These are phyloP conservation scores for Colletotrichum horii DNA, from an alignment of 2,329 filamentous ascomycete species.

Conservation along the genomic window DNA sequence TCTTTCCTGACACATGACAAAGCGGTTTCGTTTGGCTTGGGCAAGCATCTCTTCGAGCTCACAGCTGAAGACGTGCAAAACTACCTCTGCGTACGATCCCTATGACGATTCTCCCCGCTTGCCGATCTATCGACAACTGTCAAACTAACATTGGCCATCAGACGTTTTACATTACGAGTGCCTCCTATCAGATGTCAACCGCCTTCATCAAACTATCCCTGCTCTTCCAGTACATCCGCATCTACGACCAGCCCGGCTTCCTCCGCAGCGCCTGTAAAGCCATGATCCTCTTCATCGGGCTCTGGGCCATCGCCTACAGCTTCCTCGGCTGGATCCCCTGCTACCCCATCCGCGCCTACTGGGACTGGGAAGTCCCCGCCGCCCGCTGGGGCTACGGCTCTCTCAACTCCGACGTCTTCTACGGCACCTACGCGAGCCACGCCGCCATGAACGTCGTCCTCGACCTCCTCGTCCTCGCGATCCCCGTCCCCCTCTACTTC, in stretches of 20 bases:
- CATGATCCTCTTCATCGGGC: conserved; percentile 18
- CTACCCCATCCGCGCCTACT: conserved; percentile 24
- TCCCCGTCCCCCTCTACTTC: conserved; percentile 38
- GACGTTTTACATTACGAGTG: conserved; percentile 37
- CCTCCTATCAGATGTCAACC: conserved; percentile 35
- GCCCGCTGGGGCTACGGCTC: conserved; percentile 37
- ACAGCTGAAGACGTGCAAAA: conserved; percentile 8
- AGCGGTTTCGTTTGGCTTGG: conserved; percentile 30
- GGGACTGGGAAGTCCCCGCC: conserved; percentile 24
- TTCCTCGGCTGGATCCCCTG: conserved; percentile 34
- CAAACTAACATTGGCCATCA: conserved; percentile 10
- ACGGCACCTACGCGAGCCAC: conserved; percentile 36
- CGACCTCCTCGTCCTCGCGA: conserved; percentile 34
- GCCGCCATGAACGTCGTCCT: conserved; percentile 36
- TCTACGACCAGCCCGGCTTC: conserved; percentile 32
- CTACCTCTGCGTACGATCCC: conserved; percentile 26
- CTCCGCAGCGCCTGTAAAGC: conserved; percentile 25
- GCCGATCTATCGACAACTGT: neutral
- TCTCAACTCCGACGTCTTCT: conserved; percentile 26
- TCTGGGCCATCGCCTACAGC: conserved; percentile 28
- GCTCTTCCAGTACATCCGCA: conserved; percentile 39
- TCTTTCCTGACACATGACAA: neutral
- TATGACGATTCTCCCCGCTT: neutral
- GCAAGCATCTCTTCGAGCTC: conserved; percentile 26
- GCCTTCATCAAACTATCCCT: conserved; percentile 42